These are phyloP conservation scores for Triangularia setosa DNA, from an alignment of 2,329 filamentous ascomycete species.

Conservation along the genomic window DNA sequence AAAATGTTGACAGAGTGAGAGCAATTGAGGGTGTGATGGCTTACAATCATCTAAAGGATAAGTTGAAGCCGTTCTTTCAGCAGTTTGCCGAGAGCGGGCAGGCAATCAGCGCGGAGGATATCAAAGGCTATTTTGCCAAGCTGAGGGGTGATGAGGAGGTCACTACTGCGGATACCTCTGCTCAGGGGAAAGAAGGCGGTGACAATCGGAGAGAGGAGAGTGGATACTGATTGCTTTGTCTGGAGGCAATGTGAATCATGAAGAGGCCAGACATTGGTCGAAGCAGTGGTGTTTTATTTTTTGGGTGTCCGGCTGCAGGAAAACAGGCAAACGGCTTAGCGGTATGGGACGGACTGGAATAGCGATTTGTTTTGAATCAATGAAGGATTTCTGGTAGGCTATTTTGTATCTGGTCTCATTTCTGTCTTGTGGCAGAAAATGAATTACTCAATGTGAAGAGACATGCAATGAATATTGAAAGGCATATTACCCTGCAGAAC, in stretches of 20 bases:
- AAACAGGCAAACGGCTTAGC: neutral
- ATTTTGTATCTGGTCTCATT: neutral
- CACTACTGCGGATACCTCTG: conserved; percentile 54
- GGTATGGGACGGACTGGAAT: neutral
- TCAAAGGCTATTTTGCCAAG: conserved; percentile 95
- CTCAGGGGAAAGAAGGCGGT: conserved; percentile 38
- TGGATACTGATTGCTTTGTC: neutral
- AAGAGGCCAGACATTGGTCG: neutral
- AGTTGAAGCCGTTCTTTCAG: conserved; percentile 90
- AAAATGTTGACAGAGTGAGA: conserved; percentile 84
- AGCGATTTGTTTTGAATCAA: neutral
- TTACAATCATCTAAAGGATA: conserved; percentile 93
- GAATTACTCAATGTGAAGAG: neutral
- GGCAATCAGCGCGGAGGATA: conserved; percentile 88
- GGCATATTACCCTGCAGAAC: too few species aligned
- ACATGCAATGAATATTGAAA: neutral
- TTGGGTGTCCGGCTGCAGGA: neutral
- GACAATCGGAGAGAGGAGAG: neutral
- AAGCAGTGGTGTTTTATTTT: neutral
- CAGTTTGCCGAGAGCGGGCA: conserved; percentile 89
- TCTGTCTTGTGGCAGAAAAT: neutral
- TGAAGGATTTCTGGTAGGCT: neutral
- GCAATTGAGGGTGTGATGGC: conserved; percentile 98
- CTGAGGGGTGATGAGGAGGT: conserved; percentile 80
- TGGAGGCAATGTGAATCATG: neutral